Evolutionary conservation across 441 rosid genomes (phyloP), one percentile per base, ranked within the genome.

Genomic region (Pelargonium citronellum): DNA sequence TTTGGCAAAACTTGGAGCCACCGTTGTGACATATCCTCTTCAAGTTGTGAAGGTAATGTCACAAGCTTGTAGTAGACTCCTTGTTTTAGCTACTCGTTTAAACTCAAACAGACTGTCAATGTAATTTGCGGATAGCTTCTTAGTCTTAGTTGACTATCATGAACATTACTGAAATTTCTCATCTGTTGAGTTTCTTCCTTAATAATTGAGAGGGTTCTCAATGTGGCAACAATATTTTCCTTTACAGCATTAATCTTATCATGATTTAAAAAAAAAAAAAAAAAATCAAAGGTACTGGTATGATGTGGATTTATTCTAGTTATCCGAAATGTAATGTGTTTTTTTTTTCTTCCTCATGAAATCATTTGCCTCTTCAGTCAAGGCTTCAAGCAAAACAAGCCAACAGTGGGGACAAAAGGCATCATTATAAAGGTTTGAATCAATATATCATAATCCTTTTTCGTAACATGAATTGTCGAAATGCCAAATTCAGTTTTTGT

Each of bases 1-100:
- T 76, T 51, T 87, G 77, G 98, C 98, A 66, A 93, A 93, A 85
- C 97, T 93, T 7, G 98, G 96, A 77, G 98, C 98, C 66, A 93
- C 98, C 41, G 81, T 89, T 43, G 85, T 88, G 67, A 93, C 96
- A 37, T 93, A 93, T 81, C 98, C 98, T 71, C 93, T 93, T 75
- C 86, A 87, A 9, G 97, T 93, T 64, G 96, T 93, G 30, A 93
- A 91, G 92, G 95, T 87, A 73, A 53, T 39, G 47, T 27, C 51
- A 66, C 43, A 20, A 47, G 24, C 39, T 9, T 69, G 51, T 1
- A n/a, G 66, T 53, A 0, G 8, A 51, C 57, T 51, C 57, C 57
- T 51, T 51, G 57, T 6, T n/a, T 12, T n/a, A 49, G 16, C 16
- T 4, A 24, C 30, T 24, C 4, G 2, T 51, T 1, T 13, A 51